Evolutionary conservation across 1,284 basidiomycete species (phyloP).

Genomic region (Mycosarcoma maydis): DNA sequence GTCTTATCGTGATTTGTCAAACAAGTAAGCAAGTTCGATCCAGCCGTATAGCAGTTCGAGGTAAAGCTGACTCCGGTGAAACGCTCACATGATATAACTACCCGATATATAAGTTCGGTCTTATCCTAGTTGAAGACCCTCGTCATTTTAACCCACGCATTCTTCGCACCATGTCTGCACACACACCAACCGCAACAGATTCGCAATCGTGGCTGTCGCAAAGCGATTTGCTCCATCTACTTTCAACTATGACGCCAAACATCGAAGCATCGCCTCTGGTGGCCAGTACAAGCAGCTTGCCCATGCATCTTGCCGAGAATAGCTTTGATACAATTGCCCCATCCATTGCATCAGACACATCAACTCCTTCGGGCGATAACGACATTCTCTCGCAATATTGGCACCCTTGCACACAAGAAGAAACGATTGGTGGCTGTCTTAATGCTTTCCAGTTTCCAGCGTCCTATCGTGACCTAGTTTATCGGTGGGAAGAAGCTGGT

Average conservation of each 20-base stretch:
- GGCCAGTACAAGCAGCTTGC: not conserved
- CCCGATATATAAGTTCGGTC: conserved; percentile 1
- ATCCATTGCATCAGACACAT: not conserved
- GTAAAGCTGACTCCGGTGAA: too few relatives aligned
- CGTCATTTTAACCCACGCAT: not conserved
- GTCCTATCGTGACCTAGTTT: not conserved
- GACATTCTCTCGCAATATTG: not conserved
- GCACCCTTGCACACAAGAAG: not conserved
- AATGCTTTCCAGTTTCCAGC: not conserved
- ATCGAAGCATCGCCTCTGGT: not conserved
- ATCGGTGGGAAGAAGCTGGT: not conserved
- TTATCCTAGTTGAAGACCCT: too few relatives aligned
- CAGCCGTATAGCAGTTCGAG: too few relatives aligned
- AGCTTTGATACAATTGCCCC: not conserved
- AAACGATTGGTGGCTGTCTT: not conserved
- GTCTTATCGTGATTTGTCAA: too few relatives aligned
- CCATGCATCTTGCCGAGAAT: not conserved
- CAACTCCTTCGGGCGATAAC: not conserved
- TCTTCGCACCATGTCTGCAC: not conserved
- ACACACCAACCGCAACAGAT: not conserved
- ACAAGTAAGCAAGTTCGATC: too few relatives aligned
- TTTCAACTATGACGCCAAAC: not conserved
- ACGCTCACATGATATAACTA: too few relatives aligned
- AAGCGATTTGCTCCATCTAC: not conserved
- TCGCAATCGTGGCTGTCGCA: not conserved